Evolutionary conservation across 352 stramenopile genomes (phyloP), one percentile per base, ranked within the genome.

Genomic region (Phytophthora syringae): DNA sequence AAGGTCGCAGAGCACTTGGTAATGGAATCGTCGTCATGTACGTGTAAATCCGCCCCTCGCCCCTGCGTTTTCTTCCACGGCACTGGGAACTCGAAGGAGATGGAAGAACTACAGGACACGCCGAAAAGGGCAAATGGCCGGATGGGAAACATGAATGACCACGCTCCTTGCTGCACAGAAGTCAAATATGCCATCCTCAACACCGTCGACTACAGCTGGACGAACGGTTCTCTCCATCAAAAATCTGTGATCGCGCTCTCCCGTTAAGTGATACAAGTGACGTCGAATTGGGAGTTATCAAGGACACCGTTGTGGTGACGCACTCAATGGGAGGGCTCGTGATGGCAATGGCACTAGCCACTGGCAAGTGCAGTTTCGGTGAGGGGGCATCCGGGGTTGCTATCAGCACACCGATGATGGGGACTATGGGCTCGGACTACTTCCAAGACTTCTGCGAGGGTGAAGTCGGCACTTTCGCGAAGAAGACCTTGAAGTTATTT

Each of bases 161-260:
- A 42, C 30, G 28, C 48, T 27, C 28, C 48, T 9, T 54, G 48
- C 30, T 54, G 48, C 7, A 54, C 48, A 21, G 39, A 24, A 13
- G 48, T 54, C n/a, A 54, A 54, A 34, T 54, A 54, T 13, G 48
- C 48, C 16, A 24, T 37, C 10, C 30, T 54, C 10, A 54, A 54
- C 28, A 39, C 48, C 3, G 20, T 54, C 6, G 48, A 54, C 30
- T 43, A 44, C 20, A 24, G n/a, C 18, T 54, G 48, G 48, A 54
- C 48, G 15, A 22, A 54, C n/a, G 28, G n/a, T 28, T 21, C 6
- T 7, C 32, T 54, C 12, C 28, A 54, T 11, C 30, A 54, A 18
- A 54, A 54, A 10, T 54, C 44, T 54, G 48, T 11, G 48, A 28
- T 34, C 30, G n/a, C n/a, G 48, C 48, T 44, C 30, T 54, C 18